Conservation (phyloP, 139 green algal species). For the Tetradesmus obliquus region DNA sequence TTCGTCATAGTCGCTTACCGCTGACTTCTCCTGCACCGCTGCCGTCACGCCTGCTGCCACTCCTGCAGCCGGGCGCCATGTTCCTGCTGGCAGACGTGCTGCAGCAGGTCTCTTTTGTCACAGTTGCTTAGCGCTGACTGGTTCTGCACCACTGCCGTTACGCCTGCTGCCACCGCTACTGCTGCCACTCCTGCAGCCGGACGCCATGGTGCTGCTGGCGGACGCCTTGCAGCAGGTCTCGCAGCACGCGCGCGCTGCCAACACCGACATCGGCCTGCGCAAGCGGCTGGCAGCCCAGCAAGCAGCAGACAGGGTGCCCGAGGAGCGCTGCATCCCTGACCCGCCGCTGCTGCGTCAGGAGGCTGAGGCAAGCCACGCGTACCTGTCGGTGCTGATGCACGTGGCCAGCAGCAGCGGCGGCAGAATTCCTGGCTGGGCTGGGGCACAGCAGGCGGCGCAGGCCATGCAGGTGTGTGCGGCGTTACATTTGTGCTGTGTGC, state of each 20-base stretch:
- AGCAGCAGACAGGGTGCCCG: slow-evolving; percentile 67
- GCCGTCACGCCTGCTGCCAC: too few species aligned
- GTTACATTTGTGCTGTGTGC: background rate
- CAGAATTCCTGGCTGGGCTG: background rate
- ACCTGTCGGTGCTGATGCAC: slow-evolving; percentile 85
- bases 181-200: background rate
- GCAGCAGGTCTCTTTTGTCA: too few species aligned
- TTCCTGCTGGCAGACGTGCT: too few species aligned
- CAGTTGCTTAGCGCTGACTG: too few species aligned
- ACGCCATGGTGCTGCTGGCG: slow-evolving; percentile 63
- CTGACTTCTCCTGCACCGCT: too few species aligned
- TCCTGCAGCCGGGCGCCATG: background rate
- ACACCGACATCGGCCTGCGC: slow-evolving; percentile 78
- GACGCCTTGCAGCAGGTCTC: slow-evolving; percentile 76
- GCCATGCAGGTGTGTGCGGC: slow-evolving; percentile 1
- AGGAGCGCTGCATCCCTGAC: slow-evolving; percentile 76
- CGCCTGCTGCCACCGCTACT: background rate
- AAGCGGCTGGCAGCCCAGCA: slow-evolving; percentile 75
- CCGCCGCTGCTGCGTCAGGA: slow-evolving; percentile 95
- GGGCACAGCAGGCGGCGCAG: slow-evolving; percentile 19
- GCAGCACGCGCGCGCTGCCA: slow-evolving; percentile 69
- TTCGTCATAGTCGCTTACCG: too few species aligned
- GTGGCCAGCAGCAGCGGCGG: slow-evolving; percentile 49
- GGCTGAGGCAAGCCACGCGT: slow-evolving; percentile 86
- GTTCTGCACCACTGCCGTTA: background rate